Conservation (phyloP, 345 rosid species). For the Anastatica hierochuntica region DNA sequence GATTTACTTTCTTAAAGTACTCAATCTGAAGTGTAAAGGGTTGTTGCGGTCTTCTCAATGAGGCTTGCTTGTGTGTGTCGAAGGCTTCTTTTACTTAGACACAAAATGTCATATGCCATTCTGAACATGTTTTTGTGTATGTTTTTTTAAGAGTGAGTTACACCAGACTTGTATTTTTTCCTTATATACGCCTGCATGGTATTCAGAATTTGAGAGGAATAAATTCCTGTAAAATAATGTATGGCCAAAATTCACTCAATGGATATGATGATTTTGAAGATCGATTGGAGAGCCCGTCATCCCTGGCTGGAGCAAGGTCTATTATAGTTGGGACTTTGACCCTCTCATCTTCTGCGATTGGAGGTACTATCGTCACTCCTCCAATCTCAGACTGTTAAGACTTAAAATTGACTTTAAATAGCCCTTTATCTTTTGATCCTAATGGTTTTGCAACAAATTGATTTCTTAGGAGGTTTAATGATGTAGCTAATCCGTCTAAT, state of each 20-base stretch:
- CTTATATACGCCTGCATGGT: conserved; percentile 25
- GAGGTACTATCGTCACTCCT: conserved; percentile 39
- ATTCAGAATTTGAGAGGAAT: conserved; percentile 38
- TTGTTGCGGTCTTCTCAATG: too few species aligned
- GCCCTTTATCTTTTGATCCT: conserved; percentile 31
- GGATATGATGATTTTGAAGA: conserved; percentile 42
- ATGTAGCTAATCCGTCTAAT: conserved; percentile 54
- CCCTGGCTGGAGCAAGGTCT: conserved; percentile 52
- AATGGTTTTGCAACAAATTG: conserved; percentile 43
- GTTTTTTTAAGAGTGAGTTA: conserved; percentile 5
- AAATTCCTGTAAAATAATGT: conserved; percentile 34
- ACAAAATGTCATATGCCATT: not conserved
- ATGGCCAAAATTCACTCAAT: conserved; percentile 36
- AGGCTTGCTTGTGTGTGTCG: too few species aligned
- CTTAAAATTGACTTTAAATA: conserved; percentile 33
- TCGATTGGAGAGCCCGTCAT: conserved; percentile 34
- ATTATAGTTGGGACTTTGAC: conserved; percentile 30
- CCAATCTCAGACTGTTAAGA: conserved; percentile 28
- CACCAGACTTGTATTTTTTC: conserved; percentile 4
- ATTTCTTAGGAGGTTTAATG: conserved; percentile 52
- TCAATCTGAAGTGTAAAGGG: not conserved
- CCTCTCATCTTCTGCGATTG: conserved; percentile 37
- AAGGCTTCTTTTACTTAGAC: too few species aligned
- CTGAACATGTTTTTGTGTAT: not conserved
- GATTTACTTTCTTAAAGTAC: too few species aligned